Evolutionary conservation across 75 land plant genomes (phyloP).

Genomic region (Cupressus sempervirens): DNA sequence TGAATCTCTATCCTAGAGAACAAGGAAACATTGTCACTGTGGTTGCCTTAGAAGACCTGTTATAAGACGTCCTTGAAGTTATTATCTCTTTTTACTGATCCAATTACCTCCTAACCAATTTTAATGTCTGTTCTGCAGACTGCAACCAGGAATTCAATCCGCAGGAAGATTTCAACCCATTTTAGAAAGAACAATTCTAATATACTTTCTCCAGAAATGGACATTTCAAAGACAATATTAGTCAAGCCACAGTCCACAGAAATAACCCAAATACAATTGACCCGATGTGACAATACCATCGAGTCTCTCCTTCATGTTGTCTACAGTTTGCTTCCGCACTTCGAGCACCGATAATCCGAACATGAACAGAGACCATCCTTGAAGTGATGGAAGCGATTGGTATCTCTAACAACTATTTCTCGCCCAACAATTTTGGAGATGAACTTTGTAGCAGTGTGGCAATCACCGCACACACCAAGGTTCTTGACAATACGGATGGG

Average conservation of each 20-base stretch:
- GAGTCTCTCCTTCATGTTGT: not conserved
- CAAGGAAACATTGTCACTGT: not conserved
- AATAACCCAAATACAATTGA: not conserved
- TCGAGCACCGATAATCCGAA: not conserved
- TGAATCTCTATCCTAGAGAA: not conserved
- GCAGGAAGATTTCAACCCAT: not conserved
- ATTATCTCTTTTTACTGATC: not conserved
- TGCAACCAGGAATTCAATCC: not conserved
- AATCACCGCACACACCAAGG: not conserved
- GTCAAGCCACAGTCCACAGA: not conserved
- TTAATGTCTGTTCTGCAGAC: not conserved
- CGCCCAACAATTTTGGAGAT: not conserved
- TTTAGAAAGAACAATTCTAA: not conserved
- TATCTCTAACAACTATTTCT: slow-evolving; percentile 4
- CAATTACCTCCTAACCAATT: not conserved
- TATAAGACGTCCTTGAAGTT: not conserved
- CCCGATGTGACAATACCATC: not conserved
- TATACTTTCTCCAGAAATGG: not conserved
- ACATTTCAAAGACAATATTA: not conserved
- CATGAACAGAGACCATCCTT: slow-evolving; percentile 6
- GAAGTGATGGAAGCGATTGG: slow-evolving; percentile 4
- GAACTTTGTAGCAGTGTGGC: slow-evolving; percentile 10
- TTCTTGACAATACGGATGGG: slow-evolving; percentile 1
- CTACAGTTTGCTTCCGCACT: not conserved
- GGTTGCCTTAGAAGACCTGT: not conserved